Percentiles rank a stretch among this genome's conserved stretches.
These are phyloP conservation scores for Zizania palustris DNA, from an alignment of 202 grass and related monocot genomes.

Conservation along the genomic window DNA sequence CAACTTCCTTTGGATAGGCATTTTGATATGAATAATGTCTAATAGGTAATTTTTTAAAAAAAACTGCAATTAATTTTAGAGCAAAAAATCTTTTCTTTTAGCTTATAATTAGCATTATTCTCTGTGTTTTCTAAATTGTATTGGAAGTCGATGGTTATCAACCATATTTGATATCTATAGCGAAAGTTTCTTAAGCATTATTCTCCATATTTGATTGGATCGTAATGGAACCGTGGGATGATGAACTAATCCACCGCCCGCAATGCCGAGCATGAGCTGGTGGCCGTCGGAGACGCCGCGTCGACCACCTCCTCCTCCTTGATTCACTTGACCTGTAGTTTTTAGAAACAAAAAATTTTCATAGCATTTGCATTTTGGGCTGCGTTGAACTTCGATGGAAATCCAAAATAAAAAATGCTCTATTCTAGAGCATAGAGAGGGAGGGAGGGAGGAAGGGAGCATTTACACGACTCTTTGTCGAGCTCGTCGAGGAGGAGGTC, in stretches of 20 bases:
- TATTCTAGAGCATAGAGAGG: background rate
- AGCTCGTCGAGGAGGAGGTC: conserved; percentile 77
- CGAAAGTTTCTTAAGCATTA: no score
- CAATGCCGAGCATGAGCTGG: conserved; percentile 55
- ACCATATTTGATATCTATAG: conserved; percentile 96
- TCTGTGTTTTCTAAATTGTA: conserved; percentile 74
- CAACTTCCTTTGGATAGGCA: conserved; percentile 91
- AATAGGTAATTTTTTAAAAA: conserved; percentile 72
- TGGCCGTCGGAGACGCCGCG: conserved; percentile 40
- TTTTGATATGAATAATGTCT: conserved; percentile 98
- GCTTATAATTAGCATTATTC: conserved; percentile 35
- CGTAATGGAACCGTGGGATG: conserved; percentile 73
- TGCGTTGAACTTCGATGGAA: conserved; percentile 57
- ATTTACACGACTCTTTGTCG: conserved; percentile 55
- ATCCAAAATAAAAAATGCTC: no score
- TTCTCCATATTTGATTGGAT: conserved; percentile 91
- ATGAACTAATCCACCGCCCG: conserved; percentile 83
- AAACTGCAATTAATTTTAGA: conserved; percentile 2
- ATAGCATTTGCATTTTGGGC: no score
- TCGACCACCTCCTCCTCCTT: conserved; percentile 70
- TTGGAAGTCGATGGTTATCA: conserved; percentile 99
- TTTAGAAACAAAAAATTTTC: no score
- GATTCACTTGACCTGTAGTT: no score
- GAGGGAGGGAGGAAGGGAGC: background rate
- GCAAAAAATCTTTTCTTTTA: conserved; percentile 32